Base-by-base conservation (phyloP, 73 alveolate species). In the Tetrahymena elliotti region DNA sequence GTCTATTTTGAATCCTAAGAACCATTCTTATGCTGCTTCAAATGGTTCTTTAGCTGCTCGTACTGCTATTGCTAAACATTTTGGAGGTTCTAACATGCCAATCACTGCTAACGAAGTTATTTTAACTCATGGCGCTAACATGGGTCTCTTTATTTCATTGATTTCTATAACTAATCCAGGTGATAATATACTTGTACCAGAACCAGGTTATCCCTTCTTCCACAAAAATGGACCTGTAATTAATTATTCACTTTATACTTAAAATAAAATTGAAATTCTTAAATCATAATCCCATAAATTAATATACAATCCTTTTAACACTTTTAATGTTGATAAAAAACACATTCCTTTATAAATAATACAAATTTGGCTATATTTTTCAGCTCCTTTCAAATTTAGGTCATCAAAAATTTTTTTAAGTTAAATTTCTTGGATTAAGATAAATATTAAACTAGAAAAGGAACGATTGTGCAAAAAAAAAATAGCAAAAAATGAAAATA, bases 161-260 rank as follows among this genome's bases (percentile, higher is more conserved):
- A 94, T 97, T 38, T 97, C 97, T 7, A 36, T 97, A 54, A 95
- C 98, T 92, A 98, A 98, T 82, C 94, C 96, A 15, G 99, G 99
- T 20, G 98, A 97, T 84, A 98, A 97, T 95, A 97, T 98, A 84
- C 96, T 98, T n/a, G 97, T 97, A 15, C 99, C 99, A 15, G 97
- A 97, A 84, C 98, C 98, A 34, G 99, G 99, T 3, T 97, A 94
- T 96, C 98, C 99, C 35, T 95, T 98, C 31, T 96, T 94, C 53
- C 93, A 94, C 36, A 82, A 82, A 34, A 68, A 68, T 68, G 88
- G 88, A 68, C 88, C 88, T 68, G 88, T 68, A 68, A 68, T 68
- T 68, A 47, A 12, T 47, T 47, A 8, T 18, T 4, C 6, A 68
- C n/a, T 68, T 68, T 68, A 27, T 27, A 18, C 1, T 18, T 18